phyloP scores from a whole-genome alignment of 1,284 basidiomycete genomes.

The Agroathelia rolfsii region DNA sequence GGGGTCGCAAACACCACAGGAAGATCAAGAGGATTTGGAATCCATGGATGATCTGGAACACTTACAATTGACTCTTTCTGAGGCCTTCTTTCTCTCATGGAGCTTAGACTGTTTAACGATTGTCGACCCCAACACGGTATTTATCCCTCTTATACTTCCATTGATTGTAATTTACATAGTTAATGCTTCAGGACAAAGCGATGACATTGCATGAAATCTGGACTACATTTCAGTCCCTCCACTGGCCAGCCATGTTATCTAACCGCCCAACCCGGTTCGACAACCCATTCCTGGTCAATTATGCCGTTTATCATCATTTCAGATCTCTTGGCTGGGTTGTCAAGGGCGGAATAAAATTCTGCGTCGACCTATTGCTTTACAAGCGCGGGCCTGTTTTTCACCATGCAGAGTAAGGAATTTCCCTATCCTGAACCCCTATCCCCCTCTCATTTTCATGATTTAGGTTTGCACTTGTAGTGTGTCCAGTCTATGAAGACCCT shows the following conservation, averaged over 20 bases:
- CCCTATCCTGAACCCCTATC: too few relatives aligned
- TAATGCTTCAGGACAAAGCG: constrained; percentile 31
- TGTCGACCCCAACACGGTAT: constrained; percentile 52
- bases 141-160: constrained; percentile 4
- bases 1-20: too few relatives aligned
- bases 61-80: constrained; percentile 84
- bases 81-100: constrained; percentile 88
- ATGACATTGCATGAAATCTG: constrained; percentile 50
- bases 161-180: constrained; percentile 4
- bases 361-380: constrained; percentile 91
- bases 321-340: constrained; percentile 98
- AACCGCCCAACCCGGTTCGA: constrained; percentile 55
- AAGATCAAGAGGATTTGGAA: constrained; percentile 33
- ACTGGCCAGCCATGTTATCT: constrained; percentile 21
- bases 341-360: constrained; percentile 95
- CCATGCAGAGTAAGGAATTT: constrained; percentile 77
- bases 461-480: constrained; percentile 82
- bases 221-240: constrained; percentile 43
- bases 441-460: too few relatives aligned
- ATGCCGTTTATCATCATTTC: constrained; percentile 91
- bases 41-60: constrained; percentile 73
- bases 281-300: constrained; percentile 89
- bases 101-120: constrained; percentile 81
- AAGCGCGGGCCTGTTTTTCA: constrained; percentile 91
- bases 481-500: constrained; percentile 83